Evolutionary conservation across 1,284 basidiomycete genomes (phyloP), one percentile per base, ranked within the genome.

Genomic region (Bjerkandera adusta): DNA sequence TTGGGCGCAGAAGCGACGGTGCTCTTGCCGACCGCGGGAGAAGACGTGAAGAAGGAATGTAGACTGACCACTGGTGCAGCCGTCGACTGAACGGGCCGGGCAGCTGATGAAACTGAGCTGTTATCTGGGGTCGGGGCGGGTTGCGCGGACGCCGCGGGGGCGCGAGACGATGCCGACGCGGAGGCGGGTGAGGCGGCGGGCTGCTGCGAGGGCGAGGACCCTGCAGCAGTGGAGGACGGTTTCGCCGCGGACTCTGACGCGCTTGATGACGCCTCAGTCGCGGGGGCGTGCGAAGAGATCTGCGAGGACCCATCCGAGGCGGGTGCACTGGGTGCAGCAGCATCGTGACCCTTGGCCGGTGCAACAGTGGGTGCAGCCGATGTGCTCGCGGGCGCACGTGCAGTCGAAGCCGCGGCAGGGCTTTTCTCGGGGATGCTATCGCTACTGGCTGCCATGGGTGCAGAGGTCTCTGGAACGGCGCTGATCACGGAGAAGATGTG

Each of bases 1-100:
- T 36, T 36, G 22, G 33, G 8, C 22, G 38, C 38, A 35, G 45
- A 41, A 36, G 45, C 38, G 20, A 20, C 21, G 4, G 38, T 26
- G 13, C 7, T 41, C 30, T n/a, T n/a, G n/a, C n/a, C n/a, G n/a
- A n/a, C n/a, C n/a, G n/a, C n/a, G n/a, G n/a, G n/a, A n/a, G n/a
- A n/a, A n/a, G n/a, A n/a, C n/a, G n/a, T n/a, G n/a, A n/a, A n/a
- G n/a, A n/a, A n/a, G n/a, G n/a, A n/a, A n/a, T n/a, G 16, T 16
- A 15, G 6, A 42, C 39, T 42, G 18, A 43, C 30, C 29, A 16
- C 41, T n/a, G 21, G 11, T 15, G 36, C 36, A 6, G 22, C 6
- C 7, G 36, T 21, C 13, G 36, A 36, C 27, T 8, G 8, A 30
- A n/a, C 8, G 27, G 8, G 8, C n/a, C 8, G 27, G 8, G 27